These are phyloP conservation scores for Myxozyma neglecta DNA, from an alignment of 805 yeast genomes.

Conservation along the genomic window DNA sequence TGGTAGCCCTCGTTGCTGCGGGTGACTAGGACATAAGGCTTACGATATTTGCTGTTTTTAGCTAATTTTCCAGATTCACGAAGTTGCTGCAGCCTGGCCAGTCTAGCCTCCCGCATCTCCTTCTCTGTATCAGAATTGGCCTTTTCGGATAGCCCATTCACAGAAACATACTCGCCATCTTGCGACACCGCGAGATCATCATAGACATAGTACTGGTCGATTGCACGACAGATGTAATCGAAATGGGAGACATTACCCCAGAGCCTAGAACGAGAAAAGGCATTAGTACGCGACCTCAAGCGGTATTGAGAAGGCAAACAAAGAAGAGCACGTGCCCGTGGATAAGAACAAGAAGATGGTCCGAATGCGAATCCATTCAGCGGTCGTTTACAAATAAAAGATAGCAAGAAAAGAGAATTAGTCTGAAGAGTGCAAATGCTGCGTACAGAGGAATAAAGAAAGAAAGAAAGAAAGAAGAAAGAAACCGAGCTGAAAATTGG, in stretches of 20 bases:
- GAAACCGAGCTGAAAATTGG: background rate
- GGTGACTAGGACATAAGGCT: conserved; percentile 45
- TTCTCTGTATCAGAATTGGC: conserved; percentile 10
- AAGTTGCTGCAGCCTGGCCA: conserved; percentile 28
- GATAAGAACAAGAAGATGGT: conserved; percentile 62
- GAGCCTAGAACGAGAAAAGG: conserved; percentile 46
- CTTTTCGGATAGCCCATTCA: conserved; percentile 40
- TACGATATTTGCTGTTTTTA: conserved; percentile 23
- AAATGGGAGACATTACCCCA: conserved; percentile 80
- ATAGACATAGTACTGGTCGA: conserved; percentile 20
- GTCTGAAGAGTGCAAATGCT: background rate
- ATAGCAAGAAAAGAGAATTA: background rate
- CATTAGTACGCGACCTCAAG: background rate
- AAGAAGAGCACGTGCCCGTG: conserved; percentile 50
- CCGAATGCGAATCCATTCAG: conserved; percentile 30
- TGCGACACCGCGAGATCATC: conserved; percentile 34
- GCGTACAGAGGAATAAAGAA: background rate
- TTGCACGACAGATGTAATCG: conserved; percentile 48
- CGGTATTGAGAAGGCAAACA: background rate
- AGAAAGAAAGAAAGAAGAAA: background rate
- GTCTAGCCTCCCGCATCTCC: conserved; percentile 26
- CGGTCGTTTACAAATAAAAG: background rate
- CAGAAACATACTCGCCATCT: conserved; percentile 30
- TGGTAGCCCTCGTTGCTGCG: conserved; percentile 67
- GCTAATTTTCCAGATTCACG: conserved; percentile 30